Base-by-base conservation (phyloP, 1,139 yeast species). In the Pichia inconspicua region DNA sequence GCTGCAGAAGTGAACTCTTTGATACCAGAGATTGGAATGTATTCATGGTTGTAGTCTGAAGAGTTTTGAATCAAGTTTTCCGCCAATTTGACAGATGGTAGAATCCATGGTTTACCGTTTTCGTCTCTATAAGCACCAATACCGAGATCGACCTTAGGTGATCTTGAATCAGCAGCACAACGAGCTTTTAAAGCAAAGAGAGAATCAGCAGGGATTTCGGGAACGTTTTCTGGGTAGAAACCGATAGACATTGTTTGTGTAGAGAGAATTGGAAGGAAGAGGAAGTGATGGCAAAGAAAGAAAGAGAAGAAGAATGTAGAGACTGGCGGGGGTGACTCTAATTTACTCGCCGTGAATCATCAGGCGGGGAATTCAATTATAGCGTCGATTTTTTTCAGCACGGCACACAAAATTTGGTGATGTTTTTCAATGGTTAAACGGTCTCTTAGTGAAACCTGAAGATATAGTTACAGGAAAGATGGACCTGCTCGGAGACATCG, bases 81-180 rank as follows among this genome's bases (percentile, higher is more conserved):
- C 43, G 95, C 95, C 46, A 69, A 63, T 57, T 66, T 77, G 15
- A 92, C 97, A 11, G 95, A 81, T 8, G 96, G 95, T 47, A 92
- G 74, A 48, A 92, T 89, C 88, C 92, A 90, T 45, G 97, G 97
- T 68, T 88, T 85, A 48, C 97, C 97, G 56, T 71, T 68, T 66
- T 88, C 84, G 66, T 90, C 97, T 68, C 97, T 80, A 74, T 92
- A 92, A 43, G 97, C 97, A 55, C 97, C 97, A 53, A 90, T 90
- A 48, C 97, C 97, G n/a, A 62, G 55, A 67, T 89, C 96, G 42
- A 84, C 89, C 64, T 84, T 84, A 53, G 70, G 69, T 2, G 73
- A 31, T 50, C 88, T 71, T 12, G 78, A 60, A 61, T 90, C 96
- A 40, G 77, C 76, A 50, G 70, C 69, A 69, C 70, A 85, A 60